Percentiles rank a stretch among this genome's conserved stretches.
These are phyloP conservation scores for Mycena kentingensis DNA, from an alignment of 768 basidiomycete species.

Conservation along the genomic window DNA sequence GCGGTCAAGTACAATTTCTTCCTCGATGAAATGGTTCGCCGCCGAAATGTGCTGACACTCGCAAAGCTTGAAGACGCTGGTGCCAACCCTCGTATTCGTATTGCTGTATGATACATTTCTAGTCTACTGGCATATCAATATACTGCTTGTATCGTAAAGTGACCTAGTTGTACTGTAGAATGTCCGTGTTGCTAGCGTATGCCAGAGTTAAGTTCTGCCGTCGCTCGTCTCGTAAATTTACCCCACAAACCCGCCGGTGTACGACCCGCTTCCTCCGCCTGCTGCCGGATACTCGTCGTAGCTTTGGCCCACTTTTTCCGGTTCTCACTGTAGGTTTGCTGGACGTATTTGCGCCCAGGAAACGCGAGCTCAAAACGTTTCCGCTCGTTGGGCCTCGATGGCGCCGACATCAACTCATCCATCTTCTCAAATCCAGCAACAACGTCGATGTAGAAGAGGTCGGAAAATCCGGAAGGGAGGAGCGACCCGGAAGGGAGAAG, in stretches of 20 bases:
- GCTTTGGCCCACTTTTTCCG: neutral
- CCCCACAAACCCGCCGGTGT: neutral
- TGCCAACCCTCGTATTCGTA: constrained; percentile 17
- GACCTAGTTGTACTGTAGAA: too few relatives aligned
- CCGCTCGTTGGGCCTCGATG: neutral
- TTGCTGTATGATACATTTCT: neutral
- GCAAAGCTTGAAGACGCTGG: constrained; percentile 20
- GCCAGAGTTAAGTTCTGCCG: neutral
- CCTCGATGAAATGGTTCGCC: constrained; percentile 41
- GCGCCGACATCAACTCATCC: neutral
- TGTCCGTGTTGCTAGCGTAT: too few relatives aligned
- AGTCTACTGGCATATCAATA: neutral
- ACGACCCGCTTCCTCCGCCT: neutral
- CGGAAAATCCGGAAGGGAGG: neutral
- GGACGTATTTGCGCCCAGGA: neutral
- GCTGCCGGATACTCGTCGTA: neutral
- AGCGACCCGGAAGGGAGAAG: neutral
- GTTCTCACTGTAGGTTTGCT: neutral
- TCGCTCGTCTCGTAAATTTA: too few relatives aligned
- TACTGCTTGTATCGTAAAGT: neutral
- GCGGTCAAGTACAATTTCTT: constrained; percentile 35
- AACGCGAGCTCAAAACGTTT: neutral
- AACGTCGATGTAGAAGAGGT: neutral
- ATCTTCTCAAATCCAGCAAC: neutral
- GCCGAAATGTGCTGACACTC: constrained; percentile 26